A percentile compares a stretch with the other conserved stretches of the same genome.
Evolutionary conservation across 495 filamentous ascomycete genomes (phyloP).

Genomic region (Echria macrotheca): DNA sequence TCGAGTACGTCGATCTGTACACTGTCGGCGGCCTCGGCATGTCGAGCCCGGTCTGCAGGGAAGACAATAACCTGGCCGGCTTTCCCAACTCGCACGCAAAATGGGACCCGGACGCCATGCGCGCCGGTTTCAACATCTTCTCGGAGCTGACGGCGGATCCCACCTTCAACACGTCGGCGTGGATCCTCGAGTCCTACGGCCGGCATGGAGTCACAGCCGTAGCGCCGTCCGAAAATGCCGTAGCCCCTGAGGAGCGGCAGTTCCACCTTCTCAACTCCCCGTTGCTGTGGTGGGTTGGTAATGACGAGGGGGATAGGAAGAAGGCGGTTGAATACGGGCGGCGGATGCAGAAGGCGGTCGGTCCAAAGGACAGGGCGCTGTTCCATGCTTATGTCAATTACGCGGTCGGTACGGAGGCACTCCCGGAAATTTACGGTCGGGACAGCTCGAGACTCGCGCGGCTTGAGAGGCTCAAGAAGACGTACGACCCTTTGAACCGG

Average conservation of each 20-base stretch:
- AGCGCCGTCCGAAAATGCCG: neutral
- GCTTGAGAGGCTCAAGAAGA: conserved; percentile 33
- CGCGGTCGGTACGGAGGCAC: conserved; percentile 36
- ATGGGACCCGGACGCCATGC: conserved; percentile 4
- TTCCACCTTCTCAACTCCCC: neutral
- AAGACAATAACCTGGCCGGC: neutral
- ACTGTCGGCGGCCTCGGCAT: neutral
- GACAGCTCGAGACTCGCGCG: conserved; percentile 38
- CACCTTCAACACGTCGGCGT: neutral
- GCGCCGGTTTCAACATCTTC: conserved; percentile 1
- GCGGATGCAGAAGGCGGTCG: conserved; percentile 4
- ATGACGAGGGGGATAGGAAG: conserved; percentile 1
- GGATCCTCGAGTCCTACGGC: conserved; percentile 3
- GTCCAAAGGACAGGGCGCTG: conserved; percentile 1
- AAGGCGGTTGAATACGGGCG: conserved; percentile 1
- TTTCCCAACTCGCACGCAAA: neutral
- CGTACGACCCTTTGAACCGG: conserved; percentile 37
- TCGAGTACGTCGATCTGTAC: neutral
- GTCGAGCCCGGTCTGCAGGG: neutral
- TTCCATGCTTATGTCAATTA: conserved; percentile 42
- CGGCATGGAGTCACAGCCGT: neutral
- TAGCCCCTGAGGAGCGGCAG: neutral
- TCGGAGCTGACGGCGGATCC: neutral
- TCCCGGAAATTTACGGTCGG: conserved; percentile 39
- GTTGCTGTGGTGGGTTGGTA: neutral